Base-by-base conservation (phyloP, 257 asterid genomes). In the Ballota nigra region DNA sequence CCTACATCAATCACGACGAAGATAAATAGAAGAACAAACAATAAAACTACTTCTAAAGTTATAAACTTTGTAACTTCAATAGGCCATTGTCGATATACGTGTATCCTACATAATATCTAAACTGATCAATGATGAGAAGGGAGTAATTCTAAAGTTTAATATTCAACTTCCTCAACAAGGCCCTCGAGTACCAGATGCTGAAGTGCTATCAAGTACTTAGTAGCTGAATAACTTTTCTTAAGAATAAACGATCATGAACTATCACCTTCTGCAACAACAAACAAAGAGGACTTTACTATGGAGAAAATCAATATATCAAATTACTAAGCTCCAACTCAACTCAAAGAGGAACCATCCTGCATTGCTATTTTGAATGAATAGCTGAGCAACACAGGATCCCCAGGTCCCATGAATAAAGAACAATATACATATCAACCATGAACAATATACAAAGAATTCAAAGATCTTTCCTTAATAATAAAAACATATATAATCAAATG, bases 131-230 rank as follows among this genome's bases (percentile, higher is more conserved):
- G 6, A n/a, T 6, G 34, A 9, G 24, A 57, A 12, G 15, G 23
- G 41, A 28, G 23, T 58, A 7, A 4, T 58, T 13, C 38, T 29
- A 3, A 12, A 12, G 47, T 38, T 56, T 56, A 55, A 64, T 29
- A 16, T 60, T 65, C 75, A 63, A 12, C 61, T 58, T 69, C 81
- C 66, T 79, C 82, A 43, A 70, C 41, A 63, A 87, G 72, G 71
- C 86, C 82, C 87, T 94, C 95, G 41, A 86, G 77, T 34, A 80
- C 87, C 86, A 91, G 84, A 83, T 79, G 67, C 77, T 91, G 99
- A 72, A 89, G 96, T 52, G 98, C 90, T 59, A 86, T 78, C 65
- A 98, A 94, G 77, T 89, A 94, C 75, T 83, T 89, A 56, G 43
- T 28, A 43, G 78, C 82, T 20, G 81, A 78, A 72, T 76, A 53